Percentiles rank a stretch among this genome's conserved stretches.
Conservation (phyloP, 2,329 filamentous ascomycete species). For the Ophiobolus disseminans region DNA sequence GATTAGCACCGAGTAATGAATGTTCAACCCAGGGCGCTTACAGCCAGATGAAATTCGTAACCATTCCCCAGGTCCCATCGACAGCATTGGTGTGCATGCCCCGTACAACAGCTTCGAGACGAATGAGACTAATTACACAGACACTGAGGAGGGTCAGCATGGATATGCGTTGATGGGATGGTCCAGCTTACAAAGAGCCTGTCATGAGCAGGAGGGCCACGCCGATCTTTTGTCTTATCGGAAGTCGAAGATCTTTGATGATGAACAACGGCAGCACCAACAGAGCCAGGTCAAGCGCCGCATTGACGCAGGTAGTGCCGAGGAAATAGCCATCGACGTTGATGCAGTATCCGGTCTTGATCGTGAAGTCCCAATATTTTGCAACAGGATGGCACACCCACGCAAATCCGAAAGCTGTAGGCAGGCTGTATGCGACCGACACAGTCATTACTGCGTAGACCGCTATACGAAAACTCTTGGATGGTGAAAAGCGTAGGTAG, state of each 20-base stretch:
- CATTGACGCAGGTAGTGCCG: slow-evolving; percentile 21
- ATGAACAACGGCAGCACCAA: slow-evolving; percentile 27
- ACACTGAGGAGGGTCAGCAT: slow-evolving; percentile 13
- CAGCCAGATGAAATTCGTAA: slow-evolving; percentile 25
- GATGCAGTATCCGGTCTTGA: slow-evolving; percentile 17
- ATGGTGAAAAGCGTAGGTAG: slow-evolving; percentile 21
- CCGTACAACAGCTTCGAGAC: slow-evolving; percentile 12
- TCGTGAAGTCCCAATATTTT: slow-evolving; percentile 26
- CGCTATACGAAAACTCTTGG: slow-evolving; percentile 7
- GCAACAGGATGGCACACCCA: slow-evolving; percentile 24
- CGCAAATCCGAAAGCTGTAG: slow-evolving; percentile 19
- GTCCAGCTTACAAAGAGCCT: slow-evolving; percentile 21
- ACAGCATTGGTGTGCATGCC: slow-evolving; percentile 12
- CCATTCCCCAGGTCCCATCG: slow-evolving; percentile 24
- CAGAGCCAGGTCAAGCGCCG: slow-evolving; percentile 17
- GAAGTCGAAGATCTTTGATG: slow-evolving; percentile 26
- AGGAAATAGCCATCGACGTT: slow-evolving; percentile 20
- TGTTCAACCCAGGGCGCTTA: neutral
- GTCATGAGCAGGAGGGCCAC: slow-evolving; percentile 22
- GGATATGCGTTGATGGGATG: neutral
- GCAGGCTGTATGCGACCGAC: slow-evolving; percentile 17
- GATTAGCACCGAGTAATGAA: neutral
- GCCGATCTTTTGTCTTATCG: slow-evolving; percentile 18
- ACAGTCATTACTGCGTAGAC: slow-evolving; percentile 18
- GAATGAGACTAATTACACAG: slow-evolving; percentile 22